phyloP scores from a whole-genome alignment of 768 basidiomycete genomes.

The Cyathus striatus region DNA sequence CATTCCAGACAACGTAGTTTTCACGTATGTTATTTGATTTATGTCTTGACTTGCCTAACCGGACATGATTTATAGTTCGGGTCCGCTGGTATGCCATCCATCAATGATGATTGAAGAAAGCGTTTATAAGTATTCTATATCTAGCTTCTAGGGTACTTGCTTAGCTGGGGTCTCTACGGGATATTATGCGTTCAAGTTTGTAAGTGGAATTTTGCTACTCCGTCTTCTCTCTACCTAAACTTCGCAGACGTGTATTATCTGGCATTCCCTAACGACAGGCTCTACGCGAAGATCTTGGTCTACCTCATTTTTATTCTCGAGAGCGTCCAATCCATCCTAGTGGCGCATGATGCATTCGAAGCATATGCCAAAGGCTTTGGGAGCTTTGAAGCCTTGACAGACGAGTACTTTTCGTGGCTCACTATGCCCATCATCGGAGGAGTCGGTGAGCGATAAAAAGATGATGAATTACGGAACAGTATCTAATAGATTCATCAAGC shows the following conservation, averaged over 20 bases:
- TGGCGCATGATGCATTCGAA: not conserved
- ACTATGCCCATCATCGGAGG: constrained; percentile 1
- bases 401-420: not conserved
- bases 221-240: not conserved
- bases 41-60: no score
- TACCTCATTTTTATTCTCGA: not conserved
- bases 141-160: not conserved
- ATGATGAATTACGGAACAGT: no score
- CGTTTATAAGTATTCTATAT: not conserved
- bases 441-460: not conserved
- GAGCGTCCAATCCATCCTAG: not conserved
- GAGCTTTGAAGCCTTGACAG: not conserved
- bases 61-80: not conserved
- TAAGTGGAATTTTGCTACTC: not conserved
- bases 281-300: not conserved
- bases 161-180: not conserved
- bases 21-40: no score
- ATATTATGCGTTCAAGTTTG: not conserved
- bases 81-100: not conserved
- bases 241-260: not conserved
- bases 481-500: not conserved
- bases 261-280: not conserved
- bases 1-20: no score
- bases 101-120: constrained; percentile 10
- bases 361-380: not conserved